Percentiles rank a stretch among this genome's conserved stretches.
Evolutionary conservation across 306 rosid genomes (phyloP).

Genomic region (Echinosophora koreensis): DNA sequence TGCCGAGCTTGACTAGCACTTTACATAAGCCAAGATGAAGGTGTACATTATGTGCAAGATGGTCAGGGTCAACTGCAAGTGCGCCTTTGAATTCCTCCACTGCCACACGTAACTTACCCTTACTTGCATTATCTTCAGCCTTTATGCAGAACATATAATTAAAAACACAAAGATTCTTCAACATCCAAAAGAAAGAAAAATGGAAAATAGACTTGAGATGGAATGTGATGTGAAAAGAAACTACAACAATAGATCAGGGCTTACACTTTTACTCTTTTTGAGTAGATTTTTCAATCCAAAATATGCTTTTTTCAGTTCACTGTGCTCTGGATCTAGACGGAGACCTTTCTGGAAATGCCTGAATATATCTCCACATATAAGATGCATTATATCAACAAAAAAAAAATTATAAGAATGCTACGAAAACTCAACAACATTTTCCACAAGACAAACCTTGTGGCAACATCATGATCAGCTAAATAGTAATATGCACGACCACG

Average conservation of each 20-base stretch:
- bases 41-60: conserved; percentile 87
- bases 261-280: conserved; percentile 90
- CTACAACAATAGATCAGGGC: conserved; percentile 37
- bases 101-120: conserved; percentile 90
- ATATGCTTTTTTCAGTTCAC: conserved; percentile 92
- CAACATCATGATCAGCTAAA: conserved; percentile 98
- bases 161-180: conserved; percentile 38
- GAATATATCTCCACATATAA: conserved; percentile 33
- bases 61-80: conserved; percentile 84
- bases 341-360: conserved; percentile 99
- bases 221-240: conserved; percentile 21
- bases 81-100: conserved; percentile 89
- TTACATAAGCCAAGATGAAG: conserved; percentile 96
- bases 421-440: conserved; percentile 36
- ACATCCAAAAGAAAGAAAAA: conserved; percentile 32
- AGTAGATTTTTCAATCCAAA: conserved; percentile 93
- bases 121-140: conserved; percentile 93
- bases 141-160: conserved; percentile 50
- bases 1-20: conserved; percentile 86
- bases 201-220: conserved; percentile 24
- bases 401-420: conserved; percentile 2
- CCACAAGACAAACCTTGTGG: conserved; percentile 69
- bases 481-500: conserved; percentile 98
- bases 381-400: not conserved
- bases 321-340: conserved; percentile 95